Evolutionary conservation across 2,329 filamentous ascomycete species (phyloP).

Genomic region (Sporothrix phasma): DNA sequence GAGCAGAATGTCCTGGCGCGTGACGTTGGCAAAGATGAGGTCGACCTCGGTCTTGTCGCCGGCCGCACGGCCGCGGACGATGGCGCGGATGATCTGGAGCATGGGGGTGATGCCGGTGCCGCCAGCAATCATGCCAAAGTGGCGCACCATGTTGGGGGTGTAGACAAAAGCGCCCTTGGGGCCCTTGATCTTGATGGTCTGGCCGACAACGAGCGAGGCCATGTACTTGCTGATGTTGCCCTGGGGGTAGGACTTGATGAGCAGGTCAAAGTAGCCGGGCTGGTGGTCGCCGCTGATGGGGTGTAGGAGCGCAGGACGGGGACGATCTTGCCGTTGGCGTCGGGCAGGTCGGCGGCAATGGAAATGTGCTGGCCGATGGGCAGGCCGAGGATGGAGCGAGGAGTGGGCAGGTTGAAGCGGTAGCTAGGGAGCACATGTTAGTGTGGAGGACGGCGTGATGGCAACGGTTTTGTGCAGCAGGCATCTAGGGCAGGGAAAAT

Average conservation of each 20-base stretch:
- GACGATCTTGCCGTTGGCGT: conserved; percentile 61
- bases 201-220: conserved; percentile 69
- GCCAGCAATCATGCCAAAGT: conserved; percentile 96
- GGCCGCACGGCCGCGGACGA: conserved; percentile 66
- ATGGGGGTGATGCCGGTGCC: conserved; percentile 98
- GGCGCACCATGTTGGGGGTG: conserved; percentile 89
- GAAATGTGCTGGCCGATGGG: conserved; percentile 99
- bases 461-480: neutral
- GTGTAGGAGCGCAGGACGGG: conserved; percentile 89
- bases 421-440: conserved; percentile 48
- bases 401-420: conserved; percentile 75
- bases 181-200: conserved; percentile 81
- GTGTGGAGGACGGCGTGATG: neutral
- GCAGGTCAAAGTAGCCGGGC: conserved; percentile 84
- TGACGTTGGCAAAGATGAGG: conserved; percentile 95
- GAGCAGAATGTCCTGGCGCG: conserved; percentile 82
- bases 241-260: conserved; percentile 96
- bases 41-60: conserved; percentile 85
- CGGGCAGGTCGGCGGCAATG: conserved; percentile 65
- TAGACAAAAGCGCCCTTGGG: conserved; percentile 98
- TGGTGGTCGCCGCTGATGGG: conserved; percentile 80
- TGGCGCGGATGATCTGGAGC: conserved; percentile 90
- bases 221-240: conserved; percentile 96
- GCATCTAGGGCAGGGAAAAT: neutral
- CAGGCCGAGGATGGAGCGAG: conserved; percentile 77